Evolutionary conservation across 495 filamentous ascomycete species (phyloP).

Genomic region (Aspergillus saccharolyticus): DNA sequence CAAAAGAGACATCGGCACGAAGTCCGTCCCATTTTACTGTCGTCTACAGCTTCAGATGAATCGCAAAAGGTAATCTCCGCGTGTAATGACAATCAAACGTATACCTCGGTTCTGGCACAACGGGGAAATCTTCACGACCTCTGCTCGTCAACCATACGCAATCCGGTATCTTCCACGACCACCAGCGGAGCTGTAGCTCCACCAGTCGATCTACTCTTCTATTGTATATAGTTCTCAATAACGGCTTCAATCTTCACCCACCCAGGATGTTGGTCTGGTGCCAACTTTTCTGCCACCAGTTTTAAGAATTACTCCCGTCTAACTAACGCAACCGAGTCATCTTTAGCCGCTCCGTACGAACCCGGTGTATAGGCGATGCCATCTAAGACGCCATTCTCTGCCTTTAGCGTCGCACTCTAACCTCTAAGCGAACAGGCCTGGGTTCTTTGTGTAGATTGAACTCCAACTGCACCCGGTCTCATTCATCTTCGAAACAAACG

Average conservation of each 20-base stretch:
- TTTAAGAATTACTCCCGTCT: background rate
- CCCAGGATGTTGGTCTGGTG: background rate
- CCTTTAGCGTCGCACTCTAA: background rate
- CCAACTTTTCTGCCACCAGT: background rate
- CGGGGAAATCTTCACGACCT: conserved; percentile 1
- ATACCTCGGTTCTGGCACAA: background rate
- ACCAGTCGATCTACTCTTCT: background rate
- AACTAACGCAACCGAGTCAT: background rate
- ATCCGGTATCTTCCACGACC: conserved; percentile 5
- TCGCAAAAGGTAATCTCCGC: background rate
- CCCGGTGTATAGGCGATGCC: background rate
- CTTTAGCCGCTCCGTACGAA: background rate
- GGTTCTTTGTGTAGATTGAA: background rate
- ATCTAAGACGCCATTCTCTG: background rate
- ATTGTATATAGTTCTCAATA: background rate
- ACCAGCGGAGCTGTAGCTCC: background rate
- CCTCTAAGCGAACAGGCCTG: background rate
- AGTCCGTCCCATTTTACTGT: background rate
- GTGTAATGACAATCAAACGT: background rate
- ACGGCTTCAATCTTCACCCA: background rate
- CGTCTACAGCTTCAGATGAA: background rate
- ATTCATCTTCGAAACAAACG: background rate
- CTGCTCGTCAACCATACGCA: conserved; percentile 5
- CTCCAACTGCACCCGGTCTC: background rate
- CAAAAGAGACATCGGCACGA: background rate